phyloP scores from a whole-genome alignment of 257 asterid species.

The Mentha longifolia region DNA sequence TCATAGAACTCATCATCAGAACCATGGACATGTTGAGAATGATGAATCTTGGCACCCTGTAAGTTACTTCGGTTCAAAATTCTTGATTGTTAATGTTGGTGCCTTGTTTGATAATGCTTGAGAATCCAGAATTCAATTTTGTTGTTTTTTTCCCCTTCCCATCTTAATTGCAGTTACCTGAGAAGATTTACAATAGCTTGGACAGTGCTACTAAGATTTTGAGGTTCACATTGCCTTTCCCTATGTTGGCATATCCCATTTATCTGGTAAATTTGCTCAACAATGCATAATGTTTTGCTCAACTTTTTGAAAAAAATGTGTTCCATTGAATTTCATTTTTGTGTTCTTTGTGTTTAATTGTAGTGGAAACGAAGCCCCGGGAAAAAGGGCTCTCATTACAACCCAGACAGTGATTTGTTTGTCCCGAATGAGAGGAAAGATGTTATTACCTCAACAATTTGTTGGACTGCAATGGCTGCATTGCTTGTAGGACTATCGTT shows the following conservation, averaged over 20 bases:
- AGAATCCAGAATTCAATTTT: background rate
- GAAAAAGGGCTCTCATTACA: constrained; percentile 51
- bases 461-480: constrained; percentile 54
- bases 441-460: constrained; percentile 47
- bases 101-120: background rate
- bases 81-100: background rate
- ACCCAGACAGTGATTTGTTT: constrained; percentile 51
- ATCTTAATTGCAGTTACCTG: constrained; percentile 49
- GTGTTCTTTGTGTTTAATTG: background rate
- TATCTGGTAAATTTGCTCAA: constrained; percentile 59
- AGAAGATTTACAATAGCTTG: constrained; percentile 62
- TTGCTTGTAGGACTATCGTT: constrained; percentile 42
- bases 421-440: constrained; percentile 47
- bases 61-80: constrained; percentile 24
- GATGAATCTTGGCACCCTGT: constrained; percentile 98
- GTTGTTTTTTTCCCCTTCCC: background rate
- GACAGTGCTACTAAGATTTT: constrained; percentile 57
- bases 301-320: background rate
- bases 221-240: constrained; percentile 92
- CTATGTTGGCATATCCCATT: constrained; percentile 86
- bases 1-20: constrained; percentile 96
- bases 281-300: background rate
- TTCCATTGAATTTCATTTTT: background rate
- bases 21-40: constrained; percentile 97
- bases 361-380: constrained; percentile 63